phyloP scores from a whole-genome alignment of 2,329 filamentous ascomycete species.

The Xylariales sp. region DNA sequence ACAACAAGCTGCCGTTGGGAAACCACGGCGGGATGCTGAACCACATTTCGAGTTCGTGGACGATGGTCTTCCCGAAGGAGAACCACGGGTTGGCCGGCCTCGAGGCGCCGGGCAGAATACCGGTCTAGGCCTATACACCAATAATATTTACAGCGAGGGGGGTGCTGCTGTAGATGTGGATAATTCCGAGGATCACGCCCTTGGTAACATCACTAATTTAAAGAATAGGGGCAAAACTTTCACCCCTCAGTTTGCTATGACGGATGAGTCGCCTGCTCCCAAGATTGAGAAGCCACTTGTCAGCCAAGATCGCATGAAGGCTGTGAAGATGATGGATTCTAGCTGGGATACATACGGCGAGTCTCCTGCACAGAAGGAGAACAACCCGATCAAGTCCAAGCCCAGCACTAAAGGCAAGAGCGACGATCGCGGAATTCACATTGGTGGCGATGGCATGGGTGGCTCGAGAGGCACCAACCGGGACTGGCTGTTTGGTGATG shows the following conservation, averaged over 20 bases:
- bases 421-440: constrained; percentile 35
- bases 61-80: constrained; percentile 56
- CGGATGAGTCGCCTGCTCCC: constrained; percentile 58
- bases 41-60: constrained; percentile 82
- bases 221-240: constrained; percentile 74
- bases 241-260: constrained; percentile 71
- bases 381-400: constrained; percentile 25
- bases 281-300: constrained; percentile 40
- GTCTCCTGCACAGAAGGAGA: constrained; percentile 53
- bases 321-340: constrained; percentile 68
- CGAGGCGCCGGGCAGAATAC: constrained; percentile 60
- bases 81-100: constrained; percentile 41
- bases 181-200: constrained; percentile 36
- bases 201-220: constrained; percentile 68
- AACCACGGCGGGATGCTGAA: constrained; percentile 74
- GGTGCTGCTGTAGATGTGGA: constrained; percentile 29
- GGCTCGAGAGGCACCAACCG: constrained; percentile 50
- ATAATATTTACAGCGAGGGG: constrained; percentile 65
- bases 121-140: constrained; percentile 70
- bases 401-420: constrained; percentile 23
- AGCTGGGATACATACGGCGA: constrained; percentile 54
- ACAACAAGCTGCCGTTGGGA: constrained; percentile 54
- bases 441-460: constrained; percentile 64
- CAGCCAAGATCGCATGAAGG: constrained; percentile 60
- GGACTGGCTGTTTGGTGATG: constrained; percentile 55